These are phyloP conservation scores for Encephalitozoon intestinalis DNA, from an alignment of 371 early-diverging fungal genomes.

Conservation along the genomic window DNA sequence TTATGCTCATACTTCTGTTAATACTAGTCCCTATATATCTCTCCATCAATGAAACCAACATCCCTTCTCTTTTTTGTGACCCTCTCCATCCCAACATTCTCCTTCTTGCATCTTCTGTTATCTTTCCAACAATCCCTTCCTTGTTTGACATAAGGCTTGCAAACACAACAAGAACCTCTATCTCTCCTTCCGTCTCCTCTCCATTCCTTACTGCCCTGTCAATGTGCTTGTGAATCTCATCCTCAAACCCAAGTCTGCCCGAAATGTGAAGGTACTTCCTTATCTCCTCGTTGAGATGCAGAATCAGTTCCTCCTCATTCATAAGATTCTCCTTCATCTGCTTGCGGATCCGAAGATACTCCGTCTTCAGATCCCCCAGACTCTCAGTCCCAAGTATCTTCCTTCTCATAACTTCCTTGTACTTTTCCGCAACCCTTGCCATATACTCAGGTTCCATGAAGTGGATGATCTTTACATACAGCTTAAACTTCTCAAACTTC, in stretches of 20 bases:
- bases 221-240: background rate
- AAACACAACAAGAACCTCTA: background rate
- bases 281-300: background rate
- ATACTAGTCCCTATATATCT: background rate
- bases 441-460: constrained; percentile 6
- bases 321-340: constrained; percentile 1
- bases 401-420: background rate
- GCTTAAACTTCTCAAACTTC: background rate
- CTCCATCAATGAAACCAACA: background rate
- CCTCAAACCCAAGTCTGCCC: background rate
- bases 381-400: background rate
- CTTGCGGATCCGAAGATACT: background rate
- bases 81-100: background rate
- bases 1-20: background rate
- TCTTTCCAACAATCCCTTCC: background rate
- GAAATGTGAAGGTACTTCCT: background rate
- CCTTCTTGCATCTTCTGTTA: background rate
- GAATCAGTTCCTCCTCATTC: background rate
- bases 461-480: constrained; percentile 10
- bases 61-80: background rate
- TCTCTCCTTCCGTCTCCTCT: background rate
- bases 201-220: background rate
- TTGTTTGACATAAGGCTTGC: background rate
- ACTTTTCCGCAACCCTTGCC: background rate
- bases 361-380: background rate